Evolutionary conservation across 805 yeast species (phyloP), one percentile per base, ranked within the genome.

Genomic region (Blastobotrys americana): DNA sequence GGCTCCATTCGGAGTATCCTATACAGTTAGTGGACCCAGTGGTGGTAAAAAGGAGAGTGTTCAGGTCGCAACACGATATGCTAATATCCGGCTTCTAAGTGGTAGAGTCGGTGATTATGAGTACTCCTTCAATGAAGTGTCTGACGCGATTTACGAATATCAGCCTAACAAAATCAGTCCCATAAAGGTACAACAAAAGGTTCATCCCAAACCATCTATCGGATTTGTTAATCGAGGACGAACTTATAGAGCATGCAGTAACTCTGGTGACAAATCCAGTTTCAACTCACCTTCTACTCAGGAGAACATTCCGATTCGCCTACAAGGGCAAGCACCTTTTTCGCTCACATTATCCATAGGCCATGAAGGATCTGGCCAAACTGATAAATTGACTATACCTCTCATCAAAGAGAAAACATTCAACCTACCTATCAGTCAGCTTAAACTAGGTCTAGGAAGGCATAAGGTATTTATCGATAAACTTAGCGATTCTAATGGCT

Each of bases 401-500:
- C 65, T 73, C 28, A 64, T 83, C 18, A 58, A 67, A 9, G 53
- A 68, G 0, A 55, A 57, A 3, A 47, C 54, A 2, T 65, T 74
- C 45, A 58, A 69, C 20, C 61, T 73, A 42, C 51, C 65, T 38
- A 69, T 69, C 44, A 50, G 80, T 3, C 76, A 77, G 53, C 69
- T 72, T 31, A 69, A 72, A 2, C 60, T 84, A 49, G 69, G 73
- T 4, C 68, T 82, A n/a, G 97, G 97, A 1, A 76, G 77, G 33
- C 89, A 86, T 57, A 54, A 71, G 9, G 65, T 90, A 2, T 66
- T 76, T 0, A 67, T 90, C 21, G 68, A 68, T 20, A 73, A 73
- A 46, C 69, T 89, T 10, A 56, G 61, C 3, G 97, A 90, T 63
- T 71, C 74, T 1, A 77, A 77, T 54, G 93, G 89, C 0, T 90